These are phyloP conservation scores for Neonectria coccinea DNA, from an alignment of 2,329 filamentous ascomycete genomes.

Conservation along the genomic window DNA sequence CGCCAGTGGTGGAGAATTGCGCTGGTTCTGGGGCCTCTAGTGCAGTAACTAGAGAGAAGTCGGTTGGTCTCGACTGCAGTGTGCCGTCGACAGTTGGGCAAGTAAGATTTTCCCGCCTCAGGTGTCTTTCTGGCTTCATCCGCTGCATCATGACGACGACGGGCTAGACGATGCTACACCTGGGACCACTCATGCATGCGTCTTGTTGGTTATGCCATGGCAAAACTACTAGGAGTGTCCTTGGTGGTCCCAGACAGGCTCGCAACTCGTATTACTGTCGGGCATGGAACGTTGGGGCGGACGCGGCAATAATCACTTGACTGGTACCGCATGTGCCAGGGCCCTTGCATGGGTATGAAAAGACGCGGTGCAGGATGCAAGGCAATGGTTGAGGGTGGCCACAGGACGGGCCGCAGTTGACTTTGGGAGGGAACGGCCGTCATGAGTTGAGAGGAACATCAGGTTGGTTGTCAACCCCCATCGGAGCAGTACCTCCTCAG, in stretches of 20 bases:
- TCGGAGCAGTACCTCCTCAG: constrained; percentile 11
- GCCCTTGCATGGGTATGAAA: constrained; percentile 33
- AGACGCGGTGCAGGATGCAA: constrained; percentile 31
- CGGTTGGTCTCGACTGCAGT: constrained; percentile 28
- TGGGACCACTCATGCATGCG: constrained; percentile 40
- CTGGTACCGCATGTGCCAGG: constrained; percentile 45
- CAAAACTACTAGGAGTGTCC: constrained; percentile 23
- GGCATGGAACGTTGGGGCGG: constrained; percentile 25
- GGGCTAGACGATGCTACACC: constrained; percentile 9
- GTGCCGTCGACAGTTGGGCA: constrained; percentile 27
- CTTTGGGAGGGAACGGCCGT: constrained; percentile 19
- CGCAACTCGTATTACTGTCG: constrained; percentile 36
- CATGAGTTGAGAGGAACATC: constrained; percentile 18
- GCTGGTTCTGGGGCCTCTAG: constrained; percentile 19
- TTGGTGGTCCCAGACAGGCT: constrained; percentile 34
- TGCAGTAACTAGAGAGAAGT: constrained; percentile 10
- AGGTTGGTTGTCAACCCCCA: constrained; percentile 14
- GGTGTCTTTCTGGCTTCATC: constrained; percentile 30
- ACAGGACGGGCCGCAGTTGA: constrained; percentile 31
- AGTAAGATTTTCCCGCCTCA: constrained; percentile 25
- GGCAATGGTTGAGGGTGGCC: constrained; percentile 31
- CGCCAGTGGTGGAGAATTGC: constrained; percentile 21
- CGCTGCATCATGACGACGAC: constrained; percentile 17
- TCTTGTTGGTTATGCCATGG: constrained; percentile 38
- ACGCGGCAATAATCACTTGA: constrained; percentile 48